Base-by-base conservation (phyloP, 805 yeast genomes). In the Limtongia smithiae region DNA sequence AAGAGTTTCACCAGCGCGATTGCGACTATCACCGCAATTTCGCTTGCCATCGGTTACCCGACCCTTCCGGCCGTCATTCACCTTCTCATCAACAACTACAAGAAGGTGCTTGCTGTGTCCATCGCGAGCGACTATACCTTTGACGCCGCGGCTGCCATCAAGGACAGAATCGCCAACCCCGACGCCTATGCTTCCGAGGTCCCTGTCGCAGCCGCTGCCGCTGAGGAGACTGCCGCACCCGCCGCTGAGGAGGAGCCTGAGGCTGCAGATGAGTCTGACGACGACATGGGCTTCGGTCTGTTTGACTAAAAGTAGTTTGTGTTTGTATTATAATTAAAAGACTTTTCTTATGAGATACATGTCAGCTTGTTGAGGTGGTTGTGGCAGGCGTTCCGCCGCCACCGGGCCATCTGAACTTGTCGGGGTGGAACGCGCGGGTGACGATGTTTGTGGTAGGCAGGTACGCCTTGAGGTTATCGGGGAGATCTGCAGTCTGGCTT, bases 131-230 rank as follows among this genome's bases (percentile, higher is more conserved):
- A 93, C 75, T 93, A 90, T 87, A 85, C 96, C 71, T 93, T 84
- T 80, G 97, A 94, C 78, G 97, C 96, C 76, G 86, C 96, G 65
- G 99, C 90, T 81, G 90, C 91, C 65, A 83, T 93, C 80, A 88
- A 88, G 85, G 99, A 93, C 85, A 87, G 97, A 80, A 80, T 93
- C 69, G 97, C 96, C 75, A 91, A 93, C 94, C 99, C 99, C 75
- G 97, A 93, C 62, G 96, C 96, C 75, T 93, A 91, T 78, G 98
- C 97, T 72, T 84, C 97, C 70, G 94, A 96, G 77, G 97, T 97
- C 69, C 96, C 97, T 68, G 96, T 77, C 72, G 96, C 96, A 68
- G 84, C 85, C 71, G 87, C 94, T 66, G 80, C 86, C 67, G 65
- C 78, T 57, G 66, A 79, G 59, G 67, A 75, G 60, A 76, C 73